A percentile compares a stretch with the other conserved stretches of the same genome.
Conservation (phyloP, 2,329 filamentous ascomycete species). For the Xylariaceae sp. region DNA sequence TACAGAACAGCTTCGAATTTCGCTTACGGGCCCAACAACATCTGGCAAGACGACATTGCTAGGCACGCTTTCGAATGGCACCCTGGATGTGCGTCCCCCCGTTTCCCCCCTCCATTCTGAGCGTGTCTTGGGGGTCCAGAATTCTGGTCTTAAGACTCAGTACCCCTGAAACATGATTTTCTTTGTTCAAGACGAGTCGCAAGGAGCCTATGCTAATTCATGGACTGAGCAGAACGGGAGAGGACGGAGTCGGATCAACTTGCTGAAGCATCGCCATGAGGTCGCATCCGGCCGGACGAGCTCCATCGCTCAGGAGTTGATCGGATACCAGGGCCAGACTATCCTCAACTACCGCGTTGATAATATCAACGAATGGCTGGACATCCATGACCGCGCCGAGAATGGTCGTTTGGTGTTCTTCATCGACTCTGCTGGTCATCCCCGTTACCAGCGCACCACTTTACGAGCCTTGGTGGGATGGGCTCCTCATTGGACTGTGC, state of each 20-base stretch:
- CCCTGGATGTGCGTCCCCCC: no score
- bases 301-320: conserved; percentile 86
- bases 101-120: no score
- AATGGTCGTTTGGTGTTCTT: conserved; percentile 75
- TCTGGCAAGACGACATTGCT: conserved; percentile 90
- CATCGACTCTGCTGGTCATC: conserved; percentile 86
- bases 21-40: conserved; percentile 79
- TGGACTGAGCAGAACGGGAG: no score
- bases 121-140: no score
- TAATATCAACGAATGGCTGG: conserved; percentile 87
- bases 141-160: no score
- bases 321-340: conserved; percentile 62
- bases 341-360: conserved; percentile 80
- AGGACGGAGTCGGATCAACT: conserved; percentile 78
- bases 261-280: conserved; percentile 90
- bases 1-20: conserved; percentile 74
- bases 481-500: conserved; percentile 87
- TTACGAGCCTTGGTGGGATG: conserved; percentile 87
- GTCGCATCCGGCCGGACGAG: conserved; percentile 87
- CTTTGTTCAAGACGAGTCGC: no score
- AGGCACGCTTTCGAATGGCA: conserved; percentile 80
- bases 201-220: no score
- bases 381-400: conserved; percentile 76
- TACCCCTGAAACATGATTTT: no score
- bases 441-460: conserved; percentile 81